Conservation (phyloP, 1,139 yeast species). For the Schizosaccharomyces versatilis region DNA sequence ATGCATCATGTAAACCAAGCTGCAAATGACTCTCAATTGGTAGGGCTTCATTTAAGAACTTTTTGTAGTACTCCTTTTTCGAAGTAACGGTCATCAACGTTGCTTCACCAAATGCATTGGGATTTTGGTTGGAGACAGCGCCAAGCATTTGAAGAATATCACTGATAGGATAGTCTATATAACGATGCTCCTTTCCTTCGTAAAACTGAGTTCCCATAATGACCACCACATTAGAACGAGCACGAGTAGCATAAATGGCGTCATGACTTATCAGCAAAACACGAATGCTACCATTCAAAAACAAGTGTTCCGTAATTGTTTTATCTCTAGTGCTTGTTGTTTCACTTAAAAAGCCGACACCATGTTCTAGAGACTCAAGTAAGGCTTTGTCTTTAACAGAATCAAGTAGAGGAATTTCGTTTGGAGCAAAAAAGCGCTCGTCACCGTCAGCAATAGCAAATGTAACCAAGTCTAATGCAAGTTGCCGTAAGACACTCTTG, state of each 20-base stretch:
- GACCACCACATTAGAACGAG: conserved; percentile 33
- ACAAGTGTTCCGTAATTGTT: conserved; percentile 32
- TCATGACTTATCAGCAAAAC: conserved; percentile 40
- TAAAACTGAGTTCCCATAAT: conserved; percentile 50
- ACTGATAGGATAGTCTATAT: conserved; percentile 43
- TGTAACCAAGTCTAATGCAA: conserved; percentile 27
- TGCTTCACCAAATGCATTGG: neutral
- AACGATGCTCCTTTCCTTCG: conserved; percentile 54
- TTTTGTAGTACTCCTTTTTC: conserved; percentile 41
- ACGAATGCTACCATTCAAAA: conserved; percentile 28
- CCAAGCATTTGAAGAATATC: conserved; percentile 24
- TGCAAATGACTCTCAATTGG: conserved; percentile 68
- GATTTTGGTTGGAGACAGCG: neutral
- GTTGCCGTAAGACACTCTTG: conserved; percentile 33
- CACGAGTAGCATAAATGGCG: conserved; percentile 27
- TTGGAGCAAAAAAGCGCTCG: conserved; percentile 20
- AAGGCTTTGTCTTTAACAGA: conserved; percentile 30
- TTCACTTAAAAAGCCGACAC: conserved; percentile 47
- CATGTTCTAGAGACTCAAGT: conserved; percentile 27
- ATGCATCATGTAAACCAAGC: conserved; percentile 36
- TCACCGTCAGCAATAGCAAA: conserved; percentile 21
- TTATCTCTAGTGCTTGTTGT: conserved; percentile 38
- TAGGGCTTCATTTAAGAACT: conserved; percentile 49
- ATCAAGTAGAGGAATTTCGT: conserved; percentile 21
- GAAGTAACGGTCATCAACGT: conserved; percentile 35